Base-by-base conservation (phyloP, 441 rosid genomes). In the Adansonia rubrostipa region DNA sequence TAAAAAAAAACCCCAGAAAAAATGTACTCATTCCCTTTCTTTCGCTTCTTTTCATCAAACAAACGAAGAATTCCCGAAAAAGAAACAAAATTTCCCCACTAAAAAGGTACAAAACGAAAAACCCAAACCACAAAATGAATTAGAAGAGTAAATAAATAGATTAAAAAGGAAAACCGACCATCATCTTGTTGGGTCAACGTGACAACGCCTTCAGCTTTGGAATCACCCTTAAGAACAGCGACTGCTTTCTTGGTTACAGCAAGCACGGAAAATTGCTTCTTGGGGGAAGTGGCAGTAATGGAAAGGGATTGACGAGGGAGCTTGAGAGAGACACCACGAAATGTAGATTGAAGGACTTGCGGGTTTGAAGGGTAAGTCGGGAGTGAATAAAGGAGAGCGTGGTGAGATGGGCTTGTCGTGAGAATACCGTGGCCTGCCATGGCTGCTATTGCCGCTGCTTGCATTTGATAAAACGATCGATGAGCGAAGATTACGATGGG, bases 201-300 rank as follows among this genome's bases (percentile, higher is more conserved):
- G 79, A 86, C 92, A 67, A 93, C 92, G 81, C 99, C 99, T 88
- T 93, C 91, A 28, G 91, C 97, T 57, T 64, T 62, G 70, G 99
- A 92, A 61, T 56, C 85, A 11, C 99, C 98, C 74, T 86, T 90
- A 60, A 95, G 90, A 24, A 93, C 98, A 11, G 95, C 97, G 0
- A 95, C 97, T 8, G 96, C 98, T 76, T 95, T 93, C 84, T 93
- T 93, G 51, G 91, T 45, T 60, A 88, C 93, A 40, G 93, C 92
- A 11, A 89, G 87, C 54, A 92, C 86, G 2, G 87, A 74, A 57
- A 88, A 83, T 0, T 91, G 69, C 80, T 77, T 88, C 20, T 79
- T 88, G 40, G 81, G 80, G 63, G 85, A 71, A 71, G 76, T 72
- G 45, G 84, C 75, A 48, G 88, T 77, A 81, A 85, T 58, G 76